Conservation (phyloP, 257 asterid species). For the Lycium barbarum region DNA sequence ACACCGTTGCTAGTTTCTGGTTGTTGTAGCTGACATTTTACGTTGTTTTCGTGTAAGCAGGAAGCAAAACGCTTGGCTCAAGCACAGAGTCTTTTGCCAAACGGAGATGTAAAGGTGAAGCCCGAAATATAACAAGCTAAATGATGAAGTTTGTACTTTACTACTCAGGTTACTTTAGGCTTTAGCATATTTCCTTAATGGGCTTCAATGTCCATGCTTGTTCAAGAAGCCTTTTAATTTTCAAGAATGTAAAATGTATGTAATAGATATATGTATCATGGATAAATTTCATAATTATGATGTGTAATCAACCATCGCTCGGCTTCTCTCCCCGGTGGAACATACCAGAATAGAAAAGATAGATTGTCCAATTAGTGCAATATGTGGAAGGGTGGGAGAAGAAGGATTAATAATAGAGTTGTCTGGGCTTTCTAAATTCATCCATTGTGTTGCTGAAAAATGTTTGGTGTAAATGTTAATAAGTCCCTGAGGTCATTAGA, state of each 20-base stretch:
- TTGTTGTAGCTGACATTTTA: not conserved
- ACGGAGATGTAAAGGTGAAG: slow-evolving; percentile 68
- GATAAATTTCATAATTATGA: not conserved
- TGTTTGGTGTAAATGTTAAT: not conserved
- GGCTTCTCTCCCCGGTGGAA: not conserved
- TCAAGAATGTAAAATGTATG: slow-evolving; percentile 11
- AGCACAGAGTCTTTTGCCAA: slow-evolving; percentile 57
- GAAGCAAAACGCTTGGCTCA: slow-evolving; percentile 59
- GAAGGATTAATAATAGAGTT: not conserved
- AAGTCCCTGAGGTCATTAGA: not conserved
- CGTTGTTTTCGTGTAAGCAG: slow-evolving; percentile 40
- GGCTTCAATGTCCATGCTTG: not conserved
- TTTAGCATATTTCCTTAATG: not conserved
- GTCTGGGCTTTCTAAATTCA: not conserved
- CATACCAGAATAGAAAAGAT: not conserved
- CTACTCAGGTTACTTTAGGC: not conserved
- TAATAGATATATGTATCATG: not conserved
- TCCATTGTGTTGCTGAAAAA: not conserved
- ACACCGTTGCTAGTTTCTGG: not conserved
- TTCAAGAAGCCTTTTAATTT: not conserved
- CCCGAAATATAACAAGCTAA: slow-evolving; percentile 42
- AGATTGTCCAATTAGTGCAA: not conserved
- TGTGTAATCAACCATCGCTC: not conserved
- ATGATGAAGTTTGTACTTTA: not conserved
- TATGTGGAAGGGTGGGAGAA: not conserved